These are phyloP conservation scores for Triadica sebifera DNA, from an alignment of 345 rosid species.

Conservation along the genomic window DNA sequence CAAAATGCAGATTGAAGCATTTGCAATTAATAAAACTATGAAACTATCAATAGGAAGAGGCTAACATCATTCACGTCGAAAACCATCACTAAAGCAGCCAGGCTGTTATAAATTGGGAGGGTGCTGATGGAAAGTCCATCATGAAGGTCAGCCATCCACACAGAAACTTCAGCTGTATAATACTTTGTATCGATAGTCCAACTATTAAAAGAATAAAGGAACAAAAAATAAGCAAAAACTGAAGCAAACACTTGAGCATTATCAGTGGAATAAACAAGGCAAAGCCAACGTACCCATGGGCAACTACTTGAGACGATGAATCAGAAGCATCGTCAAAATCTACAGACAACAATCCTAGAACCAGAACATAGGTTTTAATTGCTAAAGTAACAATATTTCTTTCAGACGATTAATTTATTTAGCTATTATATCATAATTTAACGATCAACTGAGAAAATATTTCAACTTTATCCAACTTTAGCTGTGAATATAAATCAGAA, in stretches of 20 bases:
- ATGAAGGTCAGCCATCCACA: slow-evolving; percentile 64
- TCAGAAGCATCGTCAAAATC: slow-evolving; percentile 63
- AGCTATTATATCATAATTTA: neutral
- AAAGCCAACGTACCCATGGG: slow-evolving; percentile 36
- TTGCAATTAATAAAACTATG: neutral
- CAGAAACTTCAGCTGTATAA: slow-evolving; percentile 76
- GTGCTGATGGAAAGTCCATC: slow-evolving; percentile 42
- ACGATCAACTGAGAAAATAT: neutral
- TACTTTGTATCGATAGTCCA: slow-evolving; percentile 89
- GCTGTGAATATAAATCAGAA: neutral
- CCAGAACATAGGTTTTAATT: neutral
- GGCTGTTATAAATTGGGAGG: slow-evolving; percentile 38
- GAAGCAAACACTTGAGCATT: neutral
- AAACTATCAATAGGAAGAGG: neutral
- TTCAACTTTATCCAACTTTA: neutral
- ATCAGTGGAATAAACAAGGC: neutral
- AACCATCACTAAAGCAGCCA: slow-evolving; percentile 80
- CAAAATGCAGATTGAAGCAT: neutral
- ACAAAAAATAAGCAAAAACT: neutral
- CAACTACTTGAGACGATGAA: slow-evolving; percentile 37
- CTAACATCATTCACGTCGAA: slow-evolving; percentile 67
- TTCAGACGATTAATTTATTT: neutral
- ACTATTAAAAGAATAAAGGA: slow-evolving; percentile 25
- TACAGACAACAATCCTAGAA: slow-evolving; percentile 56
- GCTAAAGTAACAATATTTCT: neutral